Percentiles rank a stretch among this genome's conserved stretches.
Conservation (phyloP, 2,329 filamentous ascomycete species). For the Didymosphaeria variabile region DNA sequence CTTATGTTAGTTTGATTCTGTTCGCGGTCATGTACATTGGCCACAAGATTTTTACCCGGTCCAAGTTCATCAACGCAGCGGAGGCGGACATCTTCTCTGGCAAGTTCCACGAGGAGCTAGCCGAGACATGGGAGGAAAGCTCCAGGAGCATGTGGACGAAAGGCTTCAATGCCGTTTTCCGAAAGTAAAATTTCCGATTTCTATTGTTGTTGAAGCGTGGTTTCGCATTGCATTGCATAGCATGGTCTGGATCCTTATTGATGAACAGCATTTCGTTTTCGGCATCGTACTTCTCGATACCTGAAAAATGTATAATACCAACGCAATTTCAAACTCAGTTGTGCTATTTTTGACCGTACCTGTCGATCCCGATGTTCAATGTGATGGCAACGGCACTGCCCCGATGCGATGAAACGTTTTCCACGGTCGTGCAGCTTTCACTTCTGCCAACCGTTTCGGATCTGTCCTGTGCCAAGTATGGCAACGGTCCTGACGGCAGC, state of each 20-base stretch:
- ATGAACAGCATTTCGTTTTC: constrained; percentile 28
- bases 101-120: constrained; percentile 41
- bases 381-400: not conserved
- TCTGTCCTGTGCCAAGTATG: not conserved
- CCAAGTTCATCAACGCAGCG: constrained; percentile 50
- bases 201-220: constrained; percentile 11
- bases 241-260: constrained; percentile 26
- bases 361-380: not conserved
- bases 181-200: constrained; percentile 11
- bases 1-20: constrained; percentile 51
- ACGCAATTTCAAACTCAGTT: not conserved
- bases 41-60: constrained; percentile 61
- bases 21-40: constrained; percentile 64
- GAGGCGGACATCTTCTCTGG: constrained; percentile 57
- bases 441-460: constrained; percentile 6
- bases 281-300: constrained; percentile 28
- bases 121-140: constrained; percentile 47
- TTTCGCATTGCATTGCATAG: constrained; percentile 21
- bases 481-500: constrained; percentile 12
- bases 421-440: not conserved
- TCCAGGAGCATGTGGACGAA: constrained; percentile 44
- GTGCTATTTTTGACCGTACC: not conserved
- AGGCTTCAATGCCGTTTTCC: constrained; percentile 36
- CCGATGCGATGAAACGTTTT: not conserved
- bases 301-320: constrained; percentile 11